Evolutionary conservation across 495 filamentous ascomycete species (phyloP).

Genomic region (Aspergillus nanangensis): DNA sequence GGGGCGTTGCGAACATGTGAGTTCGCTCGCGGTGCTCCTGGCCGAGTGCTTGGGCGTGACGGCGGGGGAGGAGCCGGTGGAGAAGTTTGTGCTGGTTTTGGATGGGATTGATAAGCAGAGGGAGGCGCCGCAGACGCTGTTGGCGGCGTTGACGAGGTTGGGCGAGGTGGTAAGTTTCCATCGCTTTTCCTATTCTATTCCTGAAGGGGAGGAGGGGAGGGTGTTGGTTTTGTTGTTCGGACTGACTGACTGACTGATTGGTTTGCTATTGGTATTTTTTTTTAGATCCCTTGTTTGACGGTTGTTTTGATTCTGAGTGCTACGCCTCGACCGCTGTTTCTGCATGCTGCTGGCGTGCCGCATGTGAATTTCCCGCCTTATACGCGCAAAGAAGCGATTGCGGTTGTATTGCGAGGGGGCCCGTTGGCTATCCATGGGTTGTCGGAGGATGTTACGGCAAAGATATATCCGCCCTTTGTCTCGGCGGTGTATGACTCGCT

Average conservation of each 20-base stretch:
- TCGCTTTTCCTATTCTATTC: neutral
- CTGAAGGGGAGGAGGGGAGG: no score
- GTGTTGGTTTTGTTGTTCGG: neutral
- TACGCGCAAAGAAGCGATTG: conserved; percentile 69
- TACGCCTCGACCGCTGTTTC: conserved; percentile 62
- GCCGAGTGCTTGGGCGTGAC: conserved; percentile 41
- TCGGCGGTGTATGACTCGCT: conserved; percentile 37
- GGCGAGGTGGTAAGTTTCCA: conserved; percentile 69
- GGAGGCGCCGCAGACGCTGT: conserved; percentile 71
- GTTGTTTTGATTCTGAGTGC: conserved; percentile 71
- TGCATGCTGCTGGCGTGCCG: conserved; percentile 68
- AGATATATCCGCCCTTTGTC: conserved; percentile 40
- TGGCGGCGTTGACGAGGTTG: conserved; percentile 77
- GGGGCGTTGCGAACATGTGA: conserved; percentile 71
- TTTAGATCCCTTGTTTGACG: conserved; percentile 74
- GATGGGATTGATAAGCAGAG: conserved; percentile 89
- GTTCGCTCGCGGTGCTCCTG: conserved; percentile 67
- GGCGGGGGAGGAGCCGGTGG: conserved; percentile 13
- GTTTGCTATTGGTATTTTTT: no score
- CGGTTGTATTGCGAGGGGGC: conserved; percentile 57
- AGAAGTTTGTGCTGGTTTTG: conserved; percentile 75
- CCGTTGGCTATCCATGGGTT: conserved; percentile 29
- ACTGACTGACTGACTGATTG: no score
- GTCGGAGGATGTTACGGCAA: conserved; percentile 22
- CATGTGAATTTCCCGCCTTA: conserved; percentile 85